Percentiles rank a stretch among this genome's conserved stretches.
Evolutionary conservation across 2,329 filamentous ascomycete species (phyloP).

Genomic region (Verticillium albo-atrum): DNA sequence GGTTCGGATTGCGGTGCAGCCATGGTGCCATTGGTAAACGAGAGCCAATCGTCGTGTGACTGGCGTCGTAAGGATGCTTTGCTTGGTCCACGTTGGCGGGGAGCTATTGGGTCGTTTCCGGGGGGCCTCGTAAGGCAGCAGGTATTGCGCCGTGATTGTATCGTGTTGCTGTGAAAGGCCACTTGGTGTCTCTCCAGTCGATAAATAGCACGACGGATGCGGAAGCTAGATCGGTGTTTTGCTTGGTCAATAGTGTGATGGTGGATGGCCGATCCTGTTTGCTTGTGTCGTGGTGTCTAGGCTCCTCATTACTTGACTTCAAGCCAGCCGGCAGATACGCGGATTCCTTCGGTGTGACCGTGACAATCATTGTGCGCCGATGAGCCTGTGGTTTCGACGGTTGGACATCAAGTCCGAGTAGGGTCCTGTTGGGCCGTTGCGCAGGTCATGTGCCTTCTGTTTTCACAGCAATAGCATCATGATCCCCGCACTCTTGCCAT

Average conservation of each 20-base stretch:
- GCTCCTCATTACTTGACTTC: background rate
- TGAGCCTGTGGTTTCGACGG: too few species aligned
- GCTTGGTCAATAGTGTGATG: background rate
- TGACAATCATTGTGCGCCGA: background rate
- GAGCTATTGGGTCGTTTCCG: background rate
- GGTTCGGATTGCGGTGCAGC: background rate
- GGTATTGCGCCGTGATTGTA: background rate
- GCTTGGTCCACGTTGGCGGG: background rate
- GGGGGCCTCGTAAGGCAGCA: conserved; percentile 12
- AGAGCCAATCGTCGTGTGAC: background rate
- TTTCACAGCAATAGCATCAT: background rate
- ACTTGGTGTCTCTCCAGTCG: background rate
- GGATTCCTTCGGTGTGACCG: background rate
- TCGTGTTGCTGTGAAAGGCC: background rate
- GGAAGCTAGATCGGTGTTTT: background rate
- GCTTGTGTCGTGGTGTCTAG: background rate
- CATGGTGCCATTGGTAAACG: background rate
- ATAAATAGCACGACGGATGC: background rate
- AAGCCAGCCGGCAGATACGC: background rate
- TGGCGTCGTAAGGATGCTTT: background rate
- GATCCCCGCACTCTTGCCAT: background rate
- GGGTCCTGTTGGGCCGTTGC: background rate
- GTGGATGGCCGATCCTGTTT: background rate
- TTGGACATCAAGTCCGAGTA: background rate
- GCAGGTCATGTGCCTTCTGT: background rate